Conservation (phyloP, 2,329 filamentous ascomycete genomes). For the Claviceps pusilla region DNA sequence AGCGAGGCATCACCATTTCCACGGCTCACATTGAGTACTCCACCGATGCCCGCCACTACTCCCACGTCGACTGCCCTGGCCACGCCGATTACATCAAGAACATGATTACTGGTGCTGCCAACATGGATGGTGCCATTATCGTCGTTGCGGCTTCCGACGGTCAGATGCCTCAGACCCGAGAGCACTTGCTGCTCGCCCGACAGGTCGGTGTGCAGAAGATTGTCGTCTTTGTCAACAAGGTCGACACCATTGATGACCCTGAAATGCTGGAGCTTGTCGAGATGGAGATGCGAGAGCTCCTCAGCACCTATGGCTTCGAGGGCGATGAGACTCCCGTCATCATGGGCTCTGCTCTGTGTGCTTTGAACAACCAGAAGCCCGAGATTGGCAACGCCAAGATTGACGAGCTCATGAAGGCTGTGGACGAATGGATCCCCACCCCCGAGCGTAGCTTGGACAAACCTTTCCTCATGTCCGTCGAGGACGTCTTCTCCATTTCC, state of each 20-base stretch:
- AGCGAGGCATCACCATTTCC: constrained; percentile 99
- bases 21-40: constrained; percentile 97
- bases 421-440: constrained; percentile 93
- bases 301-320: constrained; percentile 86
- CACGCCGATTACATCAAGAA: constrained; percentile 99
- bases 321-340: constrained; percentile 95
- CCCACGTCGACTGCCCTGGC: constrained; percentile 98
- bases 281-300: constrained; percentile 99
- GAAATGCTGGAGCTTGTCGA: constrained; percentile 99
- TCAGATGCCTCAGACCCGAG: constrained; percentile 98
- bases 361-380: constrained; percentile 68
- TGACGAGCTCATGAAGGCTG: constrained; percentile 75
- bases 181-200: constrained; percentile 92
- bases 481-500: constrained; percentile 79
- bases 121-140: constrained; percentile 98
- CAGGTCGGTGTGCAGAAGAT: constrained; percentile 97
- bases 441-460: constrained; percentile 89
- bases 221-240: constrained; percentile 99
- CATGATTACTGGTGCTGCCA: constrained; percentile 99
- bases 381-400: constrained; percentile 84
- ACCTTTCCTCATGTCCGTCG: constrained; percentile 97
- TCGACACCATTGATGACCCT: constrained; percentile 90
- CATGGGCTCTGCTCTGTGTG: constrained; percentile 91
- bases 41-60: constrained; percentile 89
- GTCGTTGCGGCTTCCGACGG: constrained; percentile 96